These are phyloP conservation scores for Chlorella vulgaris DNA, from an alignment of 139 green algal genomes.

Conservation along the genomic window DNA sequence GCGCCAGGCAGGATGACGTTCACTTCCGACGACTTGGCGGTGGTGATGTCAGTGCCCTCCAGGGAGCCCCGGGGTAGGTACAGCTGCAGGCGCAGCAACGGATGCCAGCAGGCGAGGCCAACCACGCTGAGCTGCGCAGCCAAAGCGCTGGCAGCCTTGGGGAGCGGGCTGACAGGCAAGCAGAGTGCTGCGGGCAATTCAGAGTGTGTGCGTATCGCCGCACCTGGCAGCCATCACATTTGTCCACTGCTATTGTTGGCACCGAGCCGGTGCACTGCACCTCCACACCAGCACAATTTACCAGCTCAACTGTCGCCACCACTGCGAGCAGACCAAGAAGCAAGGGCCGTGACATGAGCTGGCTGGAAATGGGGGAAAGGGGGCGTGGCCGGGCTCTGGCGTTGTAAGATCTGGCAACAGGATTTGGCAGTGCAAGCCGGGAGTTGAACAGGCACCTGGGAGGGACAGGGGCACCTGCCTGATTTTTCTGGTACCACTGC, in stretches of 20 bases:
- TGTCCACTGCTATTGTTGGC: conserved; percentile 91
- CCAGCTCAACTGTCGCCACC: conserved; percentile 80
- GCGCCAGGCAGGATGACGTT: conserved; percentile 75
- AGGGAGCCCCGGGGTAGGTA: conserved; percentile 66
- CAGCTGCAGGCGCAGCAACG: conserved; percentile 58
- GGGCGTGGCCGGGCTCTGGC: too few relatives aligned
- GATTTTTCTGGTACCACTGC: too few relatives aligned
- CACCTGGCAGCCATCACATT: conserved; percentile 86
- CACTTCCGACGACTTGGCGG: conserved; percentile 86
- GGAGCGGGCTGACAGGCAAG: not conserved
- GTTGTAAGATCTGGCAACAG: too few relatives aligned
- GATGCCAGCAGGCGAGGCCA: too few relatives aligned
- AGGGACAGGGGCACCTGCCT: too few relatives aligned
- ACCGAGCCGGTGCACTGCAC: conserved; percentile 76
- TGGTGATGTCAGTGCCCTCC: conserved; percentile 61
- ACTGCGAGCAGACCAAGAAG: conserved; percentile 40
- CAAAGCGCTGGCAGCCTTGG: too few relatives aligned
- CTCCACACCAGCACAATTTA: conserved; percentile 88
- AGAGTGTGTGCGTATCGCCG: not conserved
- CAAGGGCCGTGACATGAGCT: too few relatives aligned
- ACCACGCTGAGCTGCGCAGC: too few relatives aligned
- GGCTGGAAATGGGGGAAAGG: too few relatives aligned
- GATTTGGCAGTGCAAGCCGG: too few relatives aligned
- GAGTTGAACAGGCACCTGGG: too few relatives aligned
- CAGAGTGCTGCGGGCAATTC: too few relatives aligned